Evolutionary conservation across 495 filamentous ascomycete species (phyloP), one percentile per base, ranked within the genome.

Genomic region (Penicillium lividum): DNA sequence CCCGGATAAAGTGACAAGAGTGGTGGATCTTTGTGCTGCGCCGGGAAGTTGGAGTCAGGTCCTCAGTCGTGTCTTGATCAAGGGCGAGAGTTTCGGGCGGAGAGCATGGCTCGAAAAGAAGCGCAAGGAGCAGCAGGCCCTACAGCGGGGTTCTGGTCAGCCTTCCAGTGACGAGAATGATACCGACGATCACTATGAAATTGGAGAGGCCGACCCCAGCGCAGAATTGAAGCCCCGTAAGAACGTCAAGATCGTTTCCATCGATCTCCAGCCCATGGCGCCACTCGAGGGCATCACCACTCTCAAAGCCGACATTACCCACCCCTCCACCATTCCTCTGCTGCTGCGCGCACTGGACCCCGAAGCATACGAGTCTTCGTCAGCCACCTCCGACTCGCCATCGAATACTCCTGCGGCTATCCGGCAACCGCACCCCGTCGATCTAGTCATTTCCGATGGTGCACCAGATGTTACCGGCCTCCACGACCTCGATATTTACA

Each of bases 1-100:
- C 56, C 77, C 75, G 27, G 77, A 82, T 58, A 80, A 78, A 51
- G 91, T 96, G 49, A 93, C 90, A n/a, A 83, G 94, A 43, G 94
- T 98, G 1, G 92, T 98, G 31, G 94, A 98, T 70, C 84, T 98
- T 36, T 98, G 94, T 70, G 94, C 94, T 40, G 94, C 94, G 2
- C 94, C 94, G 0, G 94, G 94, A 22, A 94, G 90, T 67, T 98
- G 94, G 94, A 93, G 89, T 15, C 94, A 98, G 70, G 94, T 98
- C 0, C 84, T 98, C 9, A 97, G 92, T 15, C 83, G 95, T 29
- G 89, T 96, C 1, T 73, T 98, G 43, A 95, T 97, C 68, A 93
- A 93, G 67, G 91, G 91, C 34, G 92, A 97, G 72, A 89, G 87
- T 58, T 93, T 96, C 60, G 92, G 92, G 2, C 82, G 90, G 7